Percentiles rank a stretch among this genome's conserved stretches.
These are phyloP conservation scores for Artemisia tridentata DNA, from an alignment of 129 eudicot species.

Conservation along the genomic window DNA sequence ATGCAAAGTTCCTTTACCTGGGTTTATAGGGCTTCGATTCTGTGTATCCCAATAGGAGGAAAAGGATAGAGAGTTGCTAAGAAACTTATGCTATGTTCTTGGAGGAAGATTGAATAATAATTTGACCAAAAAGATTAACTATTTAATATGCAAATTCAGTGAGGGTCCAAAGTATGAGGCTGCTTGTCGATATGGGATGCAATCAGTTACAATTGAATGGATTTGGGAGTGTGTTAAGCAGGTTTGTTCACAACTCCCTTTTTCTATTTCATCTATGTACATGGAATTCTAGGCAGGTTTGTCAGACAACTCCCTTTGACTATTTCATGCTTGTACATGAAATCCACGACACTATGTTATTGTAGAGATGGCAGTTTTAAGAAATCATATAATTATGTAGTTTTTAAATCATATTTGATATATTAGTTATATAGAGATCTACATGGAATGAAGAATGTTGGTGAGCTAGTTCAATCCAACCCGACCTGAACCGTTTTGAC, in stretches of 20 bases:
- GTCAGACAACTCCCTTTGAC: too few species aligned
- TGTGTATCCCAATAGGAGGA: slow-evolving; percentile 81
- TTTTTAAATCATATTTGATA: too few species aligned
- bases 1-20: slow-evolving; percentile 77
- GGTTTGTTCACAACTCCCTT: slow-evolving; percentile 37
- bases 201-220: slow-evolving; percentile 73
- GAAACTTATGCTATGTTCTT: slow-evolving; percentile 77
- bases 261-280: slow-evolving; percentile 7
- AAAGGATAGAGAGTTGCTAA: slow-evolving; percentile 62
- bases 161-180: slow-evolving; percentile 70
- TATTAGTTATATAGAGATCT: too few species aligned
- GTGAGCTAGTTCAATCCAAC: too few species aligned
- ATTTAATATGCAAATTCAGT: slow-evolving; percentile 65
- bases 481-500: too few species aligned
- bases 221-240: slow-evolving; percentile 69
- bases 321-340: too few species aligned
- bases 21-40: slow-evolving; percentile 49
- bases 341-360: too few species aligned
- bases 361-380: too few species aligned
- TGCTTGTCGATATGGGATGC: slow-evolving; percentile 75
- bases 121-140: too few species aligned
- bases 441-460: too few species aligned
- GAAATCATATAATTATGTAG: too few species aligned
- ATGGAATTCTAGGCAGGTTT: neutral
- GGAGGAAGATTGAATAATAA: too few species aligned